Evolutionary conservation across 78 protist species (phyloP).

Genomic region (Protostelium mycophagum): DNA sequence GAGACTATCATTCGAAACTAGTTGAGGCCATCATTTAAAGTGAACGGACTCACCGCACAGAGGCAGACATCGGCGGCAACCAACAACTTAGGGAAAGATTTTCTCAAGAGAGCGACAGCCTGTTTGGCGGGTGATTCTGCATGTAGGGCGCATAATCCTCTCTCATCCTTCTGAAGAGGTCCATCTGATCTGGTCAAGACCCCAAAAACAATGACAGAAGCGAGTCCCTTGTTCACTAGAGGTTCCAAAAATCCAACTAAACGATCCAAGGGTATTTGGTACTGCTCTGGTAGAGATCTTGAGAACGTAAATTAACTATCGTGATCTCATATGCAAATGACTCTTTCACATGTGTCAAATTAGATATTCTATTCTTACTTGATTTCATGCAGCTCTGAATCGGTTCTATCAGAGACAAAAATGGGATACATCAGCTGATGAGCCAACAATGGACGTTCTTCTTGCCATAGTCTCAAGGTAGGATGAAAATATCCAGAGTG

Average conservation of each 20-base stretch:
- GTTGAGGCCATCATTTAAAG: background rate
- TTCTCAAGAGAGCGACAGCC: conserved; percentile 27
- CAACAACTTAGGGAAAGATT: conserved; percentile 36
- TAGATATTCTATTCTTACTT: conserved; percentile 9
- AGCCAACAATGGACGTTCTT: conserved; percentile 29
- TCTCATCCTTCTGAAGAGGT: conserved; percentile 19
- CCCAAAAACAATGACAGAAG: conserved; percentile 74
- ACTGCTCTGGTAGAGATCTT: conserved; percentile 53
- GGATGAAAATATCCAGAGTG: conserved; percentile 61
- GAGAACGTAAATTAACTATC: background rate
- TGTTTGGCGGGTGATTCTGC: conserved; percentile 22
- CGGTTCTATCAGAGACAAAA: conserved; percentile 35
- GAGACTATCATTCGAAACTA: background rate
- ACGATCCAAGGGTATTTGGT: conserved; percentile 39
- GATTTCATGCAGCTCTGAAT: conserved; percentile 35
- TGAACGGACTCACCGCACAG: conserved; percentile 34
- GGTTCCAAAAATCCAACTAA: conserved; percentile 45
- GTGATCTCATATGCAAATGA: background rate
- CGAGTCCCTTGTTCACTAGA: conserved; percentile 68
- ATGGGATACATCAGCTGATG: conserved; percentile 70
- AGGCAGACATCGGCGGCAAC: conserved; percentile 76
- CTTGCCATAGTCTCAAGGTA: conserved; percentile 58
- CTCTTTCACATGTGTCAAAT: too few species aligned
- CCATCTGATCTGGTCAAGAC: conserved; percentile 33
- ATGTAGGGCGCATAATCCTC: conserved; percentile 24